Conservation (phyloP, 2,329 filamentous ascomycete species). For the Aureobasidium sp. region DNA sequence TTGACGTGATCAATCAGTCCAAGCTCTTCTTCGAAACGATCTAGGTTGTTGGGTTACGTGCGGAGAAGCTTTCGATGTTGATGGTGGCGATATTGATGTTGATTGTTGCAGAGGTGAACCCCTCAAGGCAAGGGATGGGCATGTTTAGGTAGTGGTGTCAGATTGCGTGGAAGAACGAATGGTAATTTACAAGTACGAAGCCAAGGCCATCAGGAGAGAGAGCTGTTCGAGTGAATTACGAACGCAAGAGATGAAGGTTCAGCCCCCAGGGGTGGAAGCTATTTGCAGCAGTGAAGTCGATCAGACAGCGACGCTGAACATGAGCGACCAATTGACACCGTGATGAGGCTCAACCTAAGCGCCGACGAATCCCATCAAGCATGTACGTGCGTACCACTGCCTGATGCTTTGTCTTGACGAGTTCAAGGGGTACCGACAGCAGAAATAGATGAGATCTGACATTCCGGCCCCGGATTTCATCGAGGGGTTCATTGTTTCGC, state of each 20-base stretch:
- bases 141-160: background rate
- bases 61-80: background rate
- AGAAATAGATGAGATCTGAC: slow-evolving; percentile 9
- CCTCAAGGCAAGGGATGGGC: background rate
- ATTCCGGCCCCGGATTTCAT: background rate
- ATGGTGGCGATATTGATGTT: background rate
- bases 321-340: background rate
- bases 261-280: background rate
- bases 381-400: background rate
- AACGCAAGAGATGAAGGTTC: background rate
- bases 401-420: background rate
- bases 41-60: background rate
- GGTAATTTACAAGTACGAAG: background rate
- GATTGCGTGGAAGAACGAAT: background rate
- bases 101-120: background rate
- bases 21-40: background rate
- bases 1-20: background rate
- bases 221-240: background rate
- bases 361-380: background rate
- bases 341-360: slow-evolving; percentile 7
- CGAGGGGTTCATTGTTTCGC: slow-evolving; percentile 11
- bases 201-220: background rate
- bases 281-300: background rate
- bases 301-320: background rate
- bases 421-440: background rate